These are phyloP conservation scores for Fusarium nelsonii DNA, from an alignment of 2,329 filamentous ascomycete species.

Conservation along the genomic window DNA sequence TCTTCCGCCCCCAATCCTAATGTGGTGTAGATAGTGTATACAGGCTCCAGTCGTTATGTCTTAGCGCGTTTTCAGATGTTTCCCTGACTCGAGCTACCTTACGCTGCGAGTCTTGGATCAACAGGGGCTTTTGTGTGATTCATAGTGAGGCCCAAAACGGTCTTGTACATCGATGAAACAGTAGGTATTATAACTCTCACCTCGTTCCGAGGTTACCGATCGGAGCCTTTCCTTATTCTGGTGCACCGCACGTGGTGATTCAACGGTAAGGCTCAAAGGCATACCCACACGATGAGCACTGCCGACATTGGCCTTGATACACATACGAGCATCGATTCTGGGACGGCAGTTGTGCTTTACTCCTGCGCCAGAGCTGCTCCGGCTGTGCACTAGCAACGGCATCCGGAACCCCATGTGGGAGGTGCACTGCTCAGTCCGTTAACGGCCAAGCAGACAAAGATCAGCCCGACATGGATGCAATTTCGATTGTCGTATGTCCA, in stretches of 20 bases:
- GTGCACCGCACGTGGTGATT: conserved; percentile 14
- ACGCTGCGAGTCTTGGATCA: background rate
- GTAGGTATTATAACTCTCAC: background rate
- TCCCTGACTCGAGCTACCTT: conserved; percentile 12
- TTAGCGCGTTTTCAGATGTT: conserved; percentile 14
- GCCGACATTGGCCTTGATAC: background rate
- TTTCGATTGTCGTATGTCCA: background rate
- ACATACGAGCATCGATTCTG: background rate
- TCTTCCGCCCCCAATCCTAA: background rate
- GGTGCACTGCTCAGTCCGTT: background rate
- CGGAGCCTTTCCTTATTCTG: background rate
- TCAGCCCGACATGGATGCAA: background rate
- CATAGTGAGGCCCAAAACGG: background rate
- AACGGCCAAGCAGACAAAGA: background rate
- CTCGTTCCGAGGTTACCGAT: conserved; percentile 18
- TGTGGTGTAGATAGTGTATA: background rate
- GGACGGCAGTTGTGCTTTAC: conserved; percentile 7
- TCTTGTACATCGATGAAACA: conserved; percentile 5
- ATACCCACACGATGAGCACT: conserved; percentile 7
- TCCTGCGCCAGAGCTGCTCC: background rate
- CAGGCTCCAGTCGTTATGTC: background rate
- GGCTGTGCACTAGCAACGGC: conserved; percentile 2
- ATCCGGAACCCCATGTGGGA: background rate
- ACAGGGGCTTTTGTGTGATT: background rate
- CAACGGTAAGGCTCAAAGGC: conserved; percentile 23